These are phyloP conservation scores for Umbelopsis sp. DNA, from an alignment of 192 early-diverging fungal species.

Conservation along the genomic window DNA sequence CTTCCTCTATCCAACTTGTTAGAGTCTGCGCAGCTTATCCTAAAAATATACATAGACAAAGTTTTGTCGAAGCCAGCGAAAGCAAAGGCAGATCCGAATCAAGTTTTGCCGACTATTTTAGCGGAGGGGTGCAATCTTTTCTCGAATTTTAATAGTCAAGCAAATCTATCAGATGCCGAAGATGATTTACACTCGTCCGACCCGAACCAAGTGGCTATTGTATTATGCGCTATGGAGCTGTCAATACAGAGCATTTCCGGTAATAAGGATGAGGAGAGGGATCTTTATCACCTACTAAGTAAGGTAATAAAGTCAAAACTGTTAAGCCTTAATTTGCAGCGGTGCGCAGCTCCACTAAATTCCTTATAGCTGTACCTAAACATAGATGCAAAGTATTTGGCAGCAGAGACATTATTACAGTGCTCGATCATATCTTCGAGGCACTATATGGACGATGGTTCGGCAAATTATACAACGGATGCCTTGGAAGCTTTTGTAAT, in stretches of 20 bases:
- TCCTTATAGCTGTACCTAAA: slow-evolving; percentile 9
- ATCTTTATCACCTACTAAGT: not conserved
- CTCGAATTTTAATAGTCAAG: not conserved
- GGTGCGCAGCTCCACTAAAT: not conserved
- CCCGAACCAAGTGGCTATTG: not conserved
- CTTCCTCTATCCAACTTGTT: not conserved
- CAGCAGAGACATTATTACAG: not conserved
- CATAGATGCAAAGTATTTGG: not conserved
- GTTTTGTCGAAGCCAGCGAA: slow-evolving; percentile 9
- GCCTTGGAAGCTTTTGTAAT: not conserved
- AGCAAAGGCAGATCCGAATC: not conserved
- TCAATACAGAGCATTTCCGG: not conserved
- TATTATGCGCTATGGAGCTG: not conserved
- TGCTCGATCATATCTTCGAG: not conserved
- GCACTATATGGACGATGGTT: not conserved
- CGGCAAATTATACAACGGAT: not conserved
- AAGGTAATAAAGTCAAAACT: not conserved
- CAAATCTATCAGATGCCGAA: not conserved
- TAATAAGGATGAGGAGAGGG: not conserved
- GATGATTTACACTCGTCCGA: not conserved
- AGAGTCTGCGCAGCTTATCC: not conserved
- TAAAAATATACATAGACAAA: slow-evolving; percentile 6
- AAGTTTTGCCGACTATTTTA: not conserved
- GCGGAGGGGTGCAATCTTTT: not conserved
- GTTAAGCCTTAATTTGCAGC: not conserved